A percentile compares a stretch with the other conserved stretches of the same genome.
Conservation (phyloP, 129 eudicot genomes). For the Centrapalus pauciflorus region DNA sequence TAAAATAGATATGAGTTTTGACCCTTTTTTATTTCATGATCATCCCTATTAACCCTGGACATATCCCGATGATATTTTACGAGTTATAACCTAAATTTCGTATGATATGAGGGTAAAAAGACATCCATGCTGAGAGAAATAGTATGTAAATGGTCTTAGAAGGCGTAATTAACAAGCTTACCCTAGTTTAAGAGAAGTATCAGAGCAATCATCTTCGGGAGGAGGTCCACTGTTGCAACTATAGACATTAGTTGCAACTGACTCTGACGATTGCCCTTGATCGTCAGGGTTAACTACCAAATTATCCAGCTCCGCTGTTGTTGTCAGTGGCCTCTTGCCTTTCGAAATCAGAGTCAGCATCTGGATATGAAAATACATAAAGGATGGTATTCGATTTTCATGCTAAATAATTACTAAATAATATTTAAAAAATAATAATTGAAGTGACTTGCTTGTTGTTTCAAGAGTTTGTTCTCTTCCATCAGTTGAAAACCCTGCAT, state of each 20-base stretch:
- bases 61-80: too few species aligned
- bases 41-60: too few species aligned
- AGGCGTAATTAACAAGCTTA: constrained; percentile 21
- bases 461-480: constrained; percentile 54
- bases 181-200: constrained; percentile 58
- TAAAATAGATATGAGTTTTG: too few species aligned
- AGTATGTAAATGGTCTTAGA: not conserved
- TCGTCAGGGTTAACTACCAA: constrained; percentile 27
- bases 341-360: constrained; percentile 25
- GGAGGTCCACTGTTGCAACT: constrained; percentile 53
- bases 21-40: too few species aligned
- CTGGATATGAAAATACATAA: constrained; percentile 4
- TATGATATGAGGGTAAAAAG: not conserved
- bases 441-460: constrained; percentile 34
- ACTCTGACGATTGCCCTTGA: constrained; percentile 53
- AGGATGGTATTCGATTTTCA: not conserved
- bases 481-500: constrained; percentile 41
- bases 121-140: not conserved
- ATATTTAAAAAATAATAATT: not conserved
- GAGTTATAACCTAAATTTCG: not conserved
- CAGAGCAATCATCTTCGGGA: constrained; percentile 57
- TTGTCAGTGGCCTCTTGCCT: constrained; percentile 33
- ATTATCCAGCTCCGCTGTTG: constrained; percentile 23
- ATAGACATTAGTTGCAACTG: constrained; percentile 34
- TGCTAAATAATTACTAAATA: not conserved